Conservation (phyloP, 768 basidiomycete genomes). For the Coprinopsis cinerea region DNA sequence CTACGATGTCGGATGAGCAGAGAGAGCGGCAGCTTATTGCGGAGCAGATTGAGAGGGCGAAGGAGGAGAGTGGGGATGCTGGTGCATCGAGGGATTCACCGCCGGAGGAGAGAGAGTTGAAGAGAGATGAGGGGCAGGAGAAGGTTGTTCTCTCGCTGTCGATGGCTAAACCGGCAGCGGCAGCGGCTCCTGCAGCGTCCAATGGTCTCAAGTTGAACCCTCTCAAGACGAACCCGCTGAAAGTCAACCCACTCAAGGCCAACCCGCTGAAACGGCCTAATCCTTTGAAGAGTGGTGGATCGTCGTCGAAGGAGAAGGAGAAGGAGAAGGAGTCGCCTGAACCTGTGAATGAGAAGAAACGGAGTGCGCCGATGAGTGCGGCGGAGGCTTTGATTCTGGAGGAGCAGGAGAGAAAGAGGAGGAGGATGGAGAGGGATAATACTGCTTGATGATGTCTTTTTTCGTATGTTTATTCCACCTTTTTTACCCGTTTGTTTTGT, state of each 20-base stretch:
- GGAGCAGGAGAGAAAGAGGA: constrained; percentile 84
- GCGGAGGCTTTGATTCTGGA: constrained; percentile 85
- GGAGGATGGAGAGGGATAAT: constrained; percentile 59
- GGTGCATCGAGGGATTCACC: constrained; percentile 28
- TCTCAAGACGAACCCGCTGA: constrained; percentile 61
- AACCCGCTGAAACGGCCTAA: constrained; percentile 73
- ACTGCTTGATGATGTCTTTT: constrained; percentile 20
- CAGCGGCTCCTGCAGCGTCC: constrained; percentile 29
- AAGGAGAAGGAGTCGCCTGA: constrained; percentile 26
- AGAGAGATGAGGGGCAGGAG: constrained; percentile 65
- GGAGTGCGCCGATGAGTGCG: constrained; percentile 64
- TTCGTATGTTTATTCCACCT: constrained; percentile 1
- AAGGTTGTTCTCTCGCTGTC: constrained; percentile 74
- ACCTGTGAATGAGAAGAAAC: constrained; percentile 50
- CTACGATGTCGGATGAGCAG: constrained; percentile 90
- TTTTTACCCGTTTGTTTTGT: constrained; percentile 1
- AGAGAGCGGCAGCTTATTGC: constrained; percentile 84
- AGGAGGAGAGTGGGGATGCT: constrained; percentile 36
- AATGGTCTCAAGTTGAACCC: constrained; percentile 56
- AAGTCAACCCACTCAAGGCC: constrained; percentile 59
- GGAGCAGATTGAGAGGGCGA: constrained; percentile 91
- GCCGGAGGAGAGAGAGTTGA: constrained; percentile 44
- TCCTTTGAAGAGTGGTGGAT: constrained; percentile 53
- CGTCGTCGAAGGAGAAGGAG: too few relatives aligned
- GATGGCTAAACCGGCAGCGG: constrained; percentile 38